phyloP scores from a whole-genome alignment of 129 eudicot genomes.

The Dittrichia graveolens region DNA sequence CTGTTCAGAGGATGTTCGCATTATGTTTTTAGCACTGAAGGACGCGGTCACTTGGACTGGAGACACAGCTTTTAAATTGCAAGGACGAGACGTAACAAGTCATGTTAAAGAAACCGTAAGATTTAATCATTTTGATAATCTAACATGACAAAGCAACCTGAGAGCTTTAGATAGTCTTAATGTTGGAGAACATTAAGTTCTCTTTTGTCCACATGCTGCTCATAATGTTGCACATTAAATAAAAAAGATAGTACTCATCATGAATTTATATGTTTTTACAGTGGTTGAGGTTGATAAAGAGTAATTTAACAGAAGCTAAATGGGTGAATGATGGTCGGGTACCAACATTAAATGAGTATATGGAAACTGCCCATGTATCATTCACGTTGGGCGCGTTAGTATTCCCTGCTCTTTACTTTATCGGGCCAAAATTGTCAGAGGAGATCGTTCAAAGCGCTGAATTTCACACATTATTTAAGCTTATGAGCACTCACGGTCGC shows the following conservation, averaged over 20 bases:
- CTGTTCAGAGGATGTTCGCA: slow-evolving; percentile 73
- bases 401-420: slow-evolving; percentile 71
- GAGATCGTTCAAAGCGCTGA: slow-evolving; percentile 58
- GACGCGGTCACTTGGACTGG: slow-evolving; percentile 59
- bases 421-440: slow-evolving; percentile 75
- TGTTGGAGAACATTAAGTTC: no score
- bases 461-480: slow-evolving; percentile 47
- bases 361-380: slow-evolving; percentile 75
- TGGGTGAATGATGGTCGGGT: slow-evolving; percentile 48
- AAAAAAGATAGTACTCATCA: not conserved
- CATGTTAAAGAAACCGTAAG: slow-evolving; percentile 79
- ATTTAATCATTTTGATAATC: not conserved
- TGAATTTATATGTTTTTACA: slow-evolving; percentile 30
- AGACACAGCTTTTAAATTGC: slow-evolving; percentile 56
- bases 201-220: no score
- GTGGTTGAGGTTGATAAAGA: slow-evolving; percentile 74
- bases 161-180: no score
- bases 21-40: slow-evolving; percentile 71
- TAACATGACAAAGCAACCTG: no score
- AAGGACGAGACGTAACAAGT: slow-evolving; percentile 53
- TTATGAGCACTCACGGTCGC: slow-evolving; percentile 88
- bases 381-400: slow-evolving; percentile 94
- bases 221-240: not conserved
- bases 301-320: slow-evolving; percentile 75
- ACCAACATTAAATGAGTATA: slow-evolving; percentile 74